A percentile compares a stretch with the other conserved stretches of the same genome.
Evolutionary conservation across 306 rosid species (phyloP).

Genomic region (Castanopsis chinensis): DNA sequence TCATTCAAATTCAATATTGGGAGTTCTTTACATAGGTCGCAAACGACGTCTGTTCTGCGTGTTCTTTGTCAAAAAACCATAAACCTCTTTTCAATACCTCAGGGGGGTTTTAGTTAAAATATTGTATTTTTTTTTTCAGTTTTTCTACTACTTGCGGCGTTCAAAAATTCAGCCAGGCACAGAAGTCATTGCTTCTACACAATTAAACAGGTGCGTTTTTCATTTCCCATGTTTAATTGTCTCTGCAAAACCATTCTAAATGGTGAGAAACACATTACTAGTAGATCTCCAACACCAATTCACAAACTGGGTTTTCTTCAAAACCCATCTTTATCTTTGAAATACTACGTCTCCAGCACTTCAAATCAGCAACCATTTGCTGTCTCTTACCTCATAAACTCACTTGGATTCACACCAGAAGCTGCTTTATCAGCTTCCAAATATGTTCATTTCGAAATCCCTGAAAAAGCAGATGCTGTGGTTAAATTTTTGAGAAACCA

Average conservation of each 20-base stretch:
- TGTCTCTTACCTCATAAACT: constrained; percentile 37
- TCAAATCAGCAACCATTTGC: constrained; percentile 13
- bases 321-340: not conserved
- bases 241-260: not conserved
- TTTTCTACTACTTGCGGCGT: too few relatives aligned
- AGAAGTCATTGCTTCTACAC: too few relatives aligned
- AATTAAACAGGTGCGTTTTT: not conserved
- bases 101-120: too few relatives aligned
- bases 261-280: not conserved
- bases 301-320: not conserved
- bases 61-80: too few relatives aligned
- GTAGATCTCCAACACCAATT: not conserved
- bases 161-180: too few relatives aligned
- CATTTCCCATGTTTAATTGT: constrained; percentile 10
- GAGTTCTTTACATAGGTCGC: too few relatives aligned
- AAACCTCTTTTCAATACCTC: too few relatives aligned
- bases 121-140: too few relatives aligned
- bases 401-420: constrained; percentile 28
- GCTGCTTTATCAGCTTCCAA: constrained; percentile 25
- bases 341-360: not conserved
- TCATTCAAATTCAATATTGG: too few relatives aligned
- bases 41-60: too few relatives aligned
- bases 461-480: constrained; percentile 30
- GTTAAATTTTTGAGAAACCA: constrained; percentile 10
- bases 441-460: constrained; percentile 5